Conservation (phyloP, 225 moss, liverwort and hornwort genomes). For the Pseudisothecium myosuroides region DNA sequence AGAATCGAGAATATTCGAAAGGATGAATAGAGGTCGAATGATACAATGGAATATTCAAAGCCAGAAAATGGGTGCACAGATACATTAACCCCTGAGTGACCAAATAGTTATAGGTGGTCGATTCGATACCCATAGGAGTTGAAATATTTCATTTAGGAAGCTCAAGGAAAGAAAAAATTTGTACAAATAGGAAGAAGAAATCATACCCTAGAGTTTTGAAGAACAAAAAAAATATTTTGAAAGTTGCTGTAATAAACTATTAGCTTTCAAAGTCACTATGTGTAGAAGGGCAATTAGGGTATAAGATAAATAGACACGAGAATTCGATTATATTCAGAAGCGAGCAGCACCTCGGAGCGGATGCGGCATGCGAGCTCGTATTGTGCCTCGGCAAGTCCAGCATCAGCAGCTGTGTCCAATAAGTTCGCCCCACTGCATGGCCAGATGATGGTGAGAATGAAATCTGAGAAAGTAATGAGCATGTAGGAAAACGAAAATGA, state of each 20-base stretch:
- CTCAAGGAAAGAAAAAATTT: not conserved
- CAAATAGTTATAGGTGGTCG: not conserved
- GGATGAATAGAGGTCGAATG: not conserved
- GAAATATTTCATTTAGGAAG: not conserved
- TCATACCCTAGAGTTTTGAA: not conserved
- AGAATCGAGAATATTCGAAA: not conserved
- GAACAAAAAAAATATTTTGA: not conserved
- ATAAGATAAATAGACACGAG: not conserved
- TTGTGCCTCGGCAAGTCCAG: slow-evolving; percentile 72
- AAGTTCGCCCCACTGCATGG: slow-evolving; percentile 60
- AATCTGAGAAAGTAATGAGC: not conserved
- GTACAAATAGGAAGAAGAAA: not conserved
- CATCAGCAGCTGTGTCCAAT: slow-evolving; percentile 71
- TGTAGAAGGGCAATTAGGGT: not conserved
- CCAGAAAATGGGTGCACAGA: not conserved
- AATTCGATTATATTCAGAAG: not conserved
- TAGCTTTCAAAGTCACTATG: not conserved
- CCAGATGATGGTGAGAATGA: not conserved
- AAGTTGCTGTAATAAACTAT: not conserved
- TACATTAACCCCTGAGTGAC: not conserved
- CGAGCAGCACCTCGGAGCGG: slow-evolving; percentile 56
- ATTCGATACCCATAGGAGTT: not conserved
- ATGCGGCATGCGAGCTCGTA: slow-evolving; percentile 80
- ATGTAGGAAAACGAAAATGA: not conserved
- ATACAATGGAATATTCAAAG: not conserved